phyloP scores from a whole-genome alignment of 345 rosid genomes.

The Moricandia arvensis region DNA sequence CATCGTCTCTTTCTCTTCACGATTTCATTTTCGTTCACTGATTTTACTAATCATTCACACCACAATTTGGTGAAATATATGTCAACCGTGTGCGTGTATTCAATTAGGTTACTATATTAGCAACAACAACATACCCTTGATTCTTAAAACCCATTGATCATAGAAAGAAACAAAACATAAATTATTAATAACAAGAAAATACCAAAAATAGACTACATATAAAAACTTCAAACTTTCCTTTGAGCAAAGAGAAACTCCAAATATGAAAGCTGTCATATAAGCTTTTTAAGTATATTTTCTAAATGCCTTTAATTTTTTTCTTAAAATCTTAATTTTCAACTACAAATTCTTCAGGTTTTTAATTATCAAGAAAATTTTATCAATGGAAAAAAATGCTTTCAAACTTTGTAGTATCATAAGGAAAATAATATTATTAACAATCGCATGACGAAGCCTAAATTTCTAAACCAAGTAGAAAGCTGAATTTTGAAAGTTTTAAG shows the following conservation, averaged over 20 bases:
- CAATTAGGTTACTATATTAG: slow-evolving; percentile 14
- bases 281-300: background rate
- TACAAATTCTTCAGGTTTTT: background rate
- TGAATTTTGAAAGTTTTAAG: background rate
- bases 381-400: background rate
- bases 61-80: slow-evolving; percentile 9
- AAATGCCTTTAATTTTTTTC: background rate
- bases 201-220: background rate
- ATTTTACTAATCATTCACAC: slow-evolving; percentile 13
- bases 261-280: background rate
- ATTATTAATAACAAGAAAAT: background rate
- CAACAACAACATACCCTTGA: background rate
- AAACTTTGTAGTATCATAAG: background rate
- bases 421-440: background rate
- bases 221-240: too few species aligned
- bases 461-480: background rate
- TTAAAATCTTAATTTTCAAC: background rate
- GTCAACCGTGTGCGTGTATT: slow-evolving; percentile 22
- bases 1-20: slow-evolving; percentile 31
- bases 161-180: background rate
- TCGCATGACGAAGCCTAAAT: background rate
- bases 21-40: slow-evolving; percentile 24
- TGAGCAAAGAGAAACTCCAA: background rate
- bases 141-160: background rate
- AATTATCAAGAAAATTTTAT: background rate